phyloP scores from a whole-genome alignment of 495 filamentous ascomycete species.

The Xylaria curta region DNA sequence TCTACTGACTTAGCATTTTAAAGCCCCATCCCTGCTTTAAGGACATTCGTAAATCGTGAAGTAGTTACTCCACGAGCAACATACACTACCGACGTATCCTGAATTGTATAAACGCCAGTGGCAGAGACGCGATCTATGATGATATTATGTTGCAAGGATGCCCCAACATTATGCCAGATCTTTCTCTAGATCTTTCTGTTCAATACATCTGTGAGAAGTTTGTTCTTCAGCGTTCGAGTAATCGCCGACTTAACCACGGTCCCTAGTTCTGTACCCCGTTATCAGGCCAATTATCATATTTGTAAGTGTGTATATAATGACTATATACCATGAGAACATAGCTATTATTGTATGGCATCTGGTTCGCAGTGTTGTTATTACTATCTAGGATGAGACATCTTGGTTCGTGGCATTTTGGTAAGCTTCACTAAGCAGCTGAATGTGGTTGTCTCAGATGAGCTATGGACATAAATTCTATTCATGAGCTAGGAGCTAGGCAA shows the following conservation, averaged over 20 bases:
- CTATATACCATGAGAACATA: background rate
- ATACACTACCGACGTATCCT: background rate
- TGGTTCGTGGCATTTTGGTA: background rate
- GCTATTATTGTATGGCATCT: background rate
- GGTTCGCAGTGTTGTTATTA: background rate
- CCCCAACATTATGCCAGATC: background rate
- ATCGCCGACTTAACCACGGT: constrained; percentile 1
- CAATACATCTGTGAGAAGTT: background rate
- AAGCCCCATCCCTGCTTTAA: background rate
- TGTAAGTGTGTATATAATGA: background rate
- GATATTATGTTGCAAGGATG: background rate
- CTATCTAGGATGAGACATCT: background rate
- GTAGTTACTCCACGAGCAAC: background rate
- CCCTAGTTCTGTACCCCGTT: background rate
- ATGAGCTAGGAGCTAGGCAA: background rate
- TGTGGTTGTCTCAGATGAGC: background rate
- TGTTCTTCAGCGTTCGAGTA: background rate
- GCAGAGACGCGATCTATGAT: background rate
- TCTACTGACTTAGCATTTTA: background rate
- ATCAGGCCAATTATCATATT: background rate
- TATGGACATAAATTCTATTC: background rate
- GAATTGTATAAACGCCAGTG: background rate
- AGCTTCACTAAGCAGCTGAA: background rate
- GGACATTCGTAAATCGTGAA: background rate
- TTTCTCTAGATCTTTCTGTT: background rate